Evolutionary conservation across 495 filamentous ascomycete genomes (phyloP), one percentile per base, ranked within the genome.

Genomic region (Xylaria longipes): DNA sequence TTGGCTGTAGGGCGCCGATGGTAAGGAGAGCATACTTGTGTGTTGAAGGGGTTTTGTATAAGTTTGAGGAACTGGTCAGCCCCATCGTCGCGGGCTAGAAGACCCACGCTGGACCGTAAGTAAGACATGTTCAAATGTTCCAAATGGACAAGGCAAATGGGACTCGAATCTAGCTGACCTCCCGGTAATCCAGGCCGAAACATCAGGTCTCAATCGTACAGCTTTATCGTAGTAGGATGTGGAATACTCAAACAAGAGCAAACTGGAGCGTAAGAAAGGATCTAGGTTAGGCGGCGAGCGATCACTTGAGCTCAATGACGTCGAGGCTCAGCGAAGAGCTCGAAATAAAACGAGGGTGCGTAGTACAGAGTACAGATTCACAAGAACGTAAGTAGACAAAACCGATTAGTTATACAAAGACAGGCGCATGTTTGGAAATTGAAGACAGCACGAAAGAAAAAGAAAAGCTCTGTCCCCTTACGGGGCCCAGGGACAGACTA

Each of bases 11-110:
- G 22, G 68, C 29, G 27, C 9, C 1, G 11, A 33, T 6, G n/a
- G 4, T 12, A 31, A 41, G 57, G 48, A 1, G 25, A 9, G 48
- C 35, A 15, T 75, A 84, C 85, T 74, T 79, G 73, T 22, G 76
- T 72, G 56, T 74, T 71, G 66, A 84, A 87, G 52, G 85, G 85
- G 71, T 84, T 75, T 65, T 84, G 72, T 6, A 87, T 74, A 14
- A 87, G 75, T 14, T 81, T 71, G 17, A 82, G 69, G n/a, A 84
- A 78, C 61, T 82, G 71, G 11, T 71, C 41, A 7, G 72, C 37
- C 20, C 43, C 50, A 37, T 65, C 54, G 29, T 68, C 41, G 8
- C 69, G 69, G 27, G 48, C 22, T 15, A 15, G 31, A 11, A 71
- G 12, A 25, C 60, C 60, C 69, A 39, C 35, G 48, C n/a, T n/a